Conservation (phyloP, 2,329 filamentous ascomycete genomes). For the Aureobasidium uvarum region DNA sequence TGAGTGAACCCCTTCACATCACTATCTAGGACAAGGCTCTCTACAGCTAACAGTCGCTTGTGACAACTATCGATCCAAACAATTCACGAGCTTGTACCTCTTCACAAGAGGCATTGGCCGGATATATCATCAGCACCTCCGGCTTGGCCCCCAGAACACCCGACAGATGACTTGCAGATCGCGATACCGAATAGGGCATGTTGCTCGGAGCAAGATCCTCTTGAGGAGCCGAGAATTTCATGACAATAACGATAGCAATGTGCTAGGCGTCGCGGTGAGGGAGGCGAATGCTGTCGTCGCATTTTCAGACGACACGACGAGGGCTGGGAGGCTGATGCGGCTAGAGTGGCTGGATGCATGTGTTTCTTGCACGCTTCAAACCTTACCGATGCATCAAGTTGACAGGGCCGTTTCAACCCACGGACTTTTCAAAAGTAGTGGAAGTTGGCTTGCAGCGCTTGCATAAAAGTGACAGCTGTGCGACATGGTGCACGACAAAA, state of each 20-base stretch:
- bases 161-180: constrained; percentile 13
- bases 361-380: constrained; percentile 21
- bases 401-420: constrained; percentile 16
- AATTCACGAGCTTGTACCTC: too few relatives aligned
- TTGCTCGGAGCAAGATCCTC: constrained; percentile 1
- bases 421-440: not conserved
- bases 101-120: not conserved
- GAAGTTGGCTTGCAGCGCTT: constrained; percentile 13
- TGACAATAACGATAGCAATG: not conserved
- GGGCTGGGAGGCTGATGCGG: constrained; percentile 16
- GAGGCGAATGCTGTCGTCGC: not conserved
- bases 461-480: constrained; percentile 1
- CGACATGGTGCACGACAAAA: not conserved
- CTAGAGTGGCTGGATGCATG: constrained; percentile 5
- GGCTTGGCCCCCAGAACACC: constrained; percentile 16
- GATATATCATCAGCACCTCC: not conserved
- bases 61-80: not conserved
- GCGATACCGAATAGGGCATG: not conserved
- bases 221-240: not conserved
- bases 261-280: not conserved
- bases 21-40: not conserved
- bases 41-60: not conserved
- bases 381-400: constrained; percentile 18
- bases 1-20: too few relatives aligned
- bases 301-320: not conserved